Percentiles rank a stretch among this genome's conserved stretches.
Conservation (phyloP, 2,329 filamentous ascomycete species). For the Emericellopsis atlantica region DNA sequence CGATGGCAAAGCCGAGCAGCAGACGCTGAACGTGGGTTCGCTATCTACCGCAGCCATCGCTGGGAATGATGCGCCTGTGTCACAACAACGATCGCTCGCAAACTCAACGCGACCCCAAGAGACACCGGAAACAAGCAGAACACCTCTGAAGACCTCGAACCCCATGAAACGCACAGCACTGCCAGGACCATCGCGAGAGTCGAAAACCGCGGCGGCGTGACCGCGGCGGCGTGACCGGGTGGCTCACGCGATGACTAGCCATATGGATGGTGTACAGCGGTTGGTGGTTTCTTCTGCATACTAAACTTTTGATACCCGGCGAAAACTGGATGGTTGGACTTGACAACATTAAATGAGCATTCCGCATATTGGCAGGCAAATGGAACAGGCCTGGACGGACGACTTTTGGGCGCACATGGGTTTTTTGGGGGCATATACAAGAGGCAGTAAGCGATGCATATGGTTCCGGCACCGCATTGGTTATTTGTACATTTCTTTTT, state of each 20-base stretch:
- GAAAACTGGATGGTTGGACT: slow-evolving; percentile 3
- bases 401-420: background rate
- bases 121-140: slow-evolving; percentile 30
- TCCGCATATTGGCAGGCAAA: too few relatives aligned
- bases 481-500: slow-evolving; percentile 2
- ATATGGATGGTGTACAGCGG: background rate
- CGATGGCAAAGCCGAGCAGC: slow-evolving; percentile 7
- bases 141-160: slow-evolving; percentile 16
- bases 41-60: slow-evolving; percentile 10
- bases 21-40: slow-evolving; percentile 4
- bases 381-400: too few relatives aligned
- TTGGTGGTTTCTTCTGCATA: slow-evolving; percentile 5
- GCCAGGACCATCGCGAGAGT: slow-evolving; percentile 15
- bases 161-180: slow-evolving; percentile 20
- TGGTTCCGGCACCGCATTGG: background rate
- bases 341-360: background rate
- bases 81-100: slow-evolving; percentile 13
- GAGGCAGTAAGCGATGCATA: background rate
- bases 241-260: background rate
- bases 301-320: slow-evolving; percentile 22
- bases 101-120: slow-evolving; percentile 17
- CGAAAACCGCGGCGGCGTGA: slow-evolving; percentile 22
- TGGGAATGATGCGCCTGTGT: slow-evolving; percentile 8
- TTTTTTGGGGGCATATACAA: background rate
- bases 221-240: slow-evolving; percentile 13